Evolutionary conservation across 805 yeast species (phyloP).

Genomic region (Spathaspora boniae): DNA sequence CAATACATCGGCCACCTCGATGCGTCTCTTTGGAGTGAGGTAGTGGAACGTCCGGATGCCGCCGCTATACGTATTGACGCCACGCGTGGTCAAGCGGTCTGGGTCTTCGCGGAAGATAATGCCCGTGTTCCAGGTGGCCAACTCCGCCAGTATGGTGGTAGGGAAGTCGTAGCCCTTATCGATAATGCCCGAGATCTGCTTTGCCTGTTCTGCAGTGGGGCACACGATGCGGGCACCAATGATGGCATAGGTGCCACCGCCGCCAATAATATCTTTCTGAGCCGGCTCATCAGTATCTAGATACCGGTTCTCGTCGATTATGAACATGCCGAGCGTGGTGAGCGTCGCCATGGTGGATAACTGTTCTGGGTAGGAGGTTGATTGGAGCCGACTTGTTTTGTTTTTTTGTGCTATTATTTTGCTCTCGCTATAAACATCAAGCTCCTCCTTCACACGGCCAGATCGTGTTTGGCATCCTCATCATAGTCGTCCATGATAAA

Average conservation of each 20-base stretch:
- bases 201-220: slow-evolving; percentile 31
- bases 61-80: slow-evolving; percentile 70
- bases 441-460: too few species aligned
- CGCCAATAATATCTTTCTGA: slow-evolving; percentile 66
- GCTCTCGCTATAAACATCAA: too few species aligned
- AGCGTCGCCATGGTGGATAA: slow-evolving; percentile 37
- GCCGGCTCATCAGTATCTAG: slow-evolving; percentile 32
- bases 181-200: slow-evolving; percentile 59
- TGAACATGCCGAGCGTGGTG: slow-evolving; percentile 82
- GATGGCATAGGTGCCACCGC: slow-evolving; percentile 83
- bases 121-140: slow-evolving; percentile 63
- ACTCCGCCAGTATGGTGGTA: slow-evolving; percentile 30
- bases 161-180: slow-evolving; percentile 86
- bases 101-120: slow-evolving; percentile 50
- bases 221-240: slow-evolving; percentile 64
- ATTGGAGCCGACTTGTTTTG: too few species aligned
- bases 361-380: too few species aligned
- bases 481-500: slow-evolving; percentile 24
- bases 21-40: slow-evolving; percentile 55
- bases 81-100: slow-evolving; percentile 68
- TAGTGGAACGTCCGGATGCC: slow-evolving; percentile 59
- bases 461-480: too few species aligned
- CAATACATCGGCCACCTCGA: slow-evolving; percentile 53
- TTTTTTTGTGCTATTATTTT: too few species aligned
- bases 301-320: slow-evolving; percentile 79